Evolutionary conservation across 371 early-diverging fungal species (phyloP).

Genomic region (Synchytrium microbalum): DNA sequence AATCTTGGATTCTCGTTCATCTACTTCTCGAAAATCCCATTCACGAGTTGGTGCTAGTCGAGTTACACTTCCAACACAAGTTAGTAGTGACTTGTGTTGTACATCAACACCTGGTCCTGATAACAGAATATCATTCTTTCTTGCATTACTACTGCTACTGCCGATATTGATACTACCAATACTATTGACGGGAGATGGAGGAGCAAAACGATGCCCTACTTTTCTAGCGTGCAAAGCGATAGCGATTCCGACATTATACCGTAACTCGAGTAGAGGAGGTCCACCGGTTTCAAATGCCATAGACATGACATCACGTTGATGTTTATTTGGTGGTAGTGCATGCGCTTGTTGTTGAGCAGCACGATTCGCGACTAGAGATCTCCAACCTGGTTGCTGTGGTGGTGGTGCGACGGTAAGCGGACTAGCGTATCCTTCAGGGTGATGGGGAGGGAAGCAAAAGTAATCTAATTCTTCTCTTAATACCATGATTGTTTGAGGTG

Average conservation of each 20-base stretch:
- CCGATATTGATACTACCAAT: not conserved
- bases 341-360: not conserved
- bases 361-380: not conserved
- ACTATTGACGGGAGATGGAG: not conserved
- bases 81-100: not conserved
- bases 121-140: not conserved
- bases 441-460: slow-evolving; percentile 6
- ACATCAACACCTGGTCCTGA: not conserved
- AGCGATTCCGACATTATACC: not conserved
- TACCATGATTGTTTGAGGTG: not conserved
- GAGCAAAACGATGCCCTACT: not conserved
- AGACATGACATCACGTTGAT: not conserved
- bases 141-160: too few relatives aligned
- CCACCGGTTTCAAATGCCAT: not conserved
- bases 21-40: slow-evolving; percentile 14
- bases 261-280: not conserved
- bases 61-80: not conserved
- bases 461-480: slow-evolving; percentile 6
- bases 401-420: too few relatives aligned
- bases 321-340: not conserved
- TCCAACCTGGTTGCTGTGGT: not conserved
- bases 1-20: slow-evolving; percentile 5
- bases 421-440: not conserved
- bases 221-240: not conserved
- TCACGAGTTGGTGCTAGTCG: not conserved